Evolutionary conservation across 805 yeast species (phyloP), one percentile per base, ranked within the genome.

Genomic region (Limtongia smithiae): DNA sequence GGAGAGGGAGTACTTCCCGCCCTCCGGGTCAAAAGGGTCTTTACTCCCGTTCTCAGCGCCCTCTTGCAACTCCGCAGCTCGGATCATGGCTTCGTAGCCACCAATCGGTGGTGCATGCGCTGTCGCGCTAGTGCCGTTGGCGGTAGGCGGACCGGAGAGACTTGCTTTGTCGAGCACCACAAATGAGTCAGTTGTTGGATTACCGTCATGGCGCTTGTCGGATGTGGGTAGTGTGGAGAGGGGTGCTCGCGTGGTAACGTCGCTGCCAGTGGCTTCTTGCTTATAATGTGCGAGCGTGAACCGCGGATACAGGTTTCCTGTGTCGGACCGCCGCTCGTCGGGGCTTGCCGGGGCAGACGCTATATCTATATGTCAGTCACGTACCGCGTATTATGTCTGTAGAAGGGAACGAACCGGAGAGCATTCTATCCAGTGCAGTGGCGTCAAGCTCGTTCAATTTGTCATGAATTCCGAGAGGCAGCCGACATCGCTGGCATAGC

Each of bases 401-500:
- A n/a, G n/a, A n/a, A n/a, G n/a, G 9, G n/a, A 3, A 25, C 54
- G 15, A 32, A 50, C 54, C 21, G 3, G 58, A 51, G 12, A 55
- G 22, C 15, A 53, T n/a, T 37, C 44, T 49, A 17, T 46, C 55
- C 5, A 48, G 27, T 6, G 43, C 24, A 6, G 44, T 15, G 11
- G 39, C 32, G 21, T 51, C 40, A 21, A 51, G 25, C 28, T 49
- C 51, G 20, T 43, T 28, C 17, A 53, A n/a, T 12, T 45, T 40
- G n/a, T 46, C 57, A 28, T 52, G 55, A 17, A 55, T 35, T 24
- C 47, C 44, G n/a, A 55, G 37, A 22, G 59, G 59, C 22, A 50
- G 43, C 15, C 59, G 57, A 42, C 59, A 55, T 31, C 59, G 40
- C 44, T 46, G 59, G 37, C 59, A 55, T 14, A 41, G 28, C 15